Evolutionary conservation across 2,329 filamentous ascomycete genomes (phyloP).

Genomic region (Sporothrix brasiliensis): DNA sequence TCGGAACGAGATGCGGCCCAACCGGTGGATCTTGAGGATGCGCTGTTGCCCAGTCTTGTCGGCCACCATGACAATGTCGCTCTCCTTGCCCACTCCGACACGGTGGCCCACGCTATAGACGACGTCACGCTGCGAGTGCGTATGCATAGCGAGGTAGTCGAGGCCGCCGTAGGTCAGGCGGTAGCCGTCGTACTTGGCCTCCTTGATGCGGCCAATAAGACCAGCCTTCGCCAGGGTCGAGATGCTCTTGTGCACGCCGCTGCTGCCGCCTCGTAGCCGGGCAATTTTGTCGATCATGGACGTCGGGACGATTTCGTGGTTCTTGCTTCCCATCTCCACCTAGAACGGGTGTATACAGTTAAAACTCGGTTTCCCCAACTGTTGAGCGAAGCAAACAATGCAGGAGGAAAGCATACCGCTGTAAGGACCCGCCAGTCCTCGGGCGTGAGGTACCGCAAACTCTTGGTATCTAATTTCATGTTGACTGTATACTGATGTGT

Average conservation of each 20-base stretch:
- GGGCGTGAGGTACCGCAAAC: conserved; percentile 84
- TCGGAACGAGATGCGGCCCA: conserved; percentile 95
- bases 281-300: conserved; percentile 82
- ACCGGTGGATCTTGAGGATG: conserved; percentile 92
- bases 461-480: conserved; percentile 96
- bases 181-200: conserved; percentile 97
- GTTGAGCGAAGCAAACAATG: background rate
- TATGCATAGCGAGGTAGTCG: conserved; percentile 94
- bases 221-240: conserved; percentile 89
- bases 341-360: conserved; percentile 47
- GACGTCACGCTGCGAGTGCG: conserved; percentile 75
- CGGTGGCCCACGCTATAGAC: conserved; percentile 93
- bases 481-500: conserved; percentile 35
- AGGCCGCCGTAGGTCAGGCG: conserved; percentile 94
- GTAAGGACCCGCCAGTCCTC: conserved; percentile 97
- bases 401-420: conserved; percentile 64
- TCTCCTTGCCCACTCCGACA: conserved; percentile 96
- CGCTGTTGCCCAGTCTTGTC: conserved; percentile 74
- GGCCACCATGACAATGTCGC: conserved; percentile 93
- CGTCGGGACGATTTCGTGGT: conserved; percentile 96
- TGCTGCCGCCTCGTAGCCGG: conserved; percentile 74
- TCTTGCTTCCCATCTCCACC: conserved; percentile 92
- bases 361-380: background rate
- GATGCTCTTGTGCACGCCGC: conserved; percentile 82
- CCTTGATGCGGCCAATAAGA: conserved; percentile 89